Percentiles rank a stretch among this genome's conserved stretches.
Conservation (phyloP, 495 filamentous ascomycete genomes). For the Aspergillus panamensis region DNA sequence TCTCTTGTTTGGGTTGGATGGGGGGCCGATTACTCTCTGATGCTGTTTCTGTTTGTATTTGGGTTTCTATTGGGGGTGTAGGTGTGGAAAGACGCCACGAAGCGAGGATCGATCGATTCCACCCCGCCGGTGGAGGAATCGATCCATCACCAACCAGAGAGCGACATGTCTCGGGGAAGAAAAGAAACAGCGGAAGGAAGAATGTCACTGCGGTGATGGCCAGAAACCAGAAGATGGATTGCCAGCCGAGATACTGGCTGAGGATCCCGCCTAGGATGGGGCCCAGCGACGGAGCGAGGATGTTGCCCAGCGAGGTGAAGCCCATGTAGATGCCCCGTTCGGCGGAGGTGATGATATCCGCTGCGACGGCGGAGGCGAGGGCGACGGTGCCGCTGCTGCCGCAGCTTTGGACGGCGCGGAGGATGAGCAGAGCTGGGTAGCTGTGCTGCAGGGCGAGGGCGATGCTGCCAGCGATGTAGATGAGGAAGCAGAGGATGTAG, state of each 20-base stretch:
- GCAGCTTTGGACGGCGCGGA: conserved; percentile 49
- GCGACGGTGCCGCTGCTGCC: conserved; percentile 49
- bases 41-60: too few species aligned
- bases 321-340: conserved; percentile 51
- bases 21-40: too few species aligned
- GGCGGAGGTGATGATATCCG: conserved; percentile 42
- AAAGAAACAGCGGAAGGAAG: conserved; percentile 28
- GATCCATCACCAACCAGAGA: conserved; percentile 43
- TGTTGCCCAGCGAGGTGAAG: conserved; percentile 32
- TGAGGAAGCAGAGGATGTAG: conserved; percentile 44
- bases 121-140: conserved; percentile 18
- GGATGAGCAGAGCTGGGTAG: conserved; percentile 42
- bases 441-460: conserved; percentile 44
- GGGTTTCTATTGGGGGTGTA: too few species aligned
- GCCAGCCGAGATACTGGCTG: conserved; percentile 63
- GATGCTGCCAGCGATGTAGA: conserved; percentile 48
- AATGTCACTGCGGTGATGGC: conserved; percentile 49
- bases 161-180: conserved; percentile 45
- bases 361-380: conserved; percentile 42
- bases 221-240: conserved; percentile 73
- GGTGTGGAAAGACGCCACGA: conserved; percentile 5
- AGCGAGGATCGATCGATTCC: conserved; percentile 23
- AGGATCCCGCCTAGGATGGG: conserved; percentile 64
- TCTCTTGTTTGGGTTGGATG: neutral
- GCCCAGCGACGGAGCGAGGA: conserved; percentile 43